Base-by-base conservation (phyloP, 2,329 filamentous ascomycete species). In the Leptodontidium sp. region DNA sequence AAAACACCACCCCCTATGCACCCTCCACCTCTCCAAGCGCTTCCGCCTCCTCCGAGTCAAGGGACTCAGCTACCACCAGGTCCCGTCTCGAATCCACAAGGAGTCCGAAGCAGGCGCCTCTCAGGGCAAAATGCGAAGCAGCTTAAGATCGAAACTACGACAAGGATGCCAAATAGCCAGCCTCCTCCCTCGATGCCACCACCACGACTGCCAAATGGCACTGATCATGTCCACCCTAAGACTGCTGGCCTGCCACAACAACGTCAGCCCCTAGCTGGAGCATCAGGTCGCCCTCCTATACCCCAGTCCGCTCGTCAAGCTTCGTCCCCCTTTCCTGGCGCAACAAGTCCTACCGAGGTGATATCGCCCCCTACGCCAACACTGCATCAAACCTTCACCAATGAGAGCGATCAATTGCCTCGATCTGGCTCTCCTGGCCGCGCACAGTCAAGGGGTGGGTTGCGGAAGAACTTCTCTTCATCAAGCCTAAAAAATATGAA, bases 71-170 rank as follows among this genome's bases (percentile, higher is more conserved):
- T 81, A 83, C 14, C 76, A 84, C 47, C 84, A 83, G 1, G 82
- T 84, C 62, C 75, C 84, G 43, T 67, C 26, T 52, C 61, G 47
- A 73, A 75, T 14, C 74, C 79, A 26, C 80, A 79, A 67, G 85
- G 89, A 50, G 92, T 97, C 63, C 87, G 93, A 64, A 93, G 87
- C 74, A 87, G 94, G 69, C 88, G 94, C 70, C 82, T 97, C 40
- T 97, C 94, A 3, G 92, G 91, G 8, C 90, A 93, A 74, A 93
- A 93, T 75, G 83, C 87, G 15, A 94, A 92, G 78, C 92, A 94
- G 76, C 83, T 98, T 62, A 97, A 94, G 81, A 98, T 98, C 66
- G 93, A 98, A 79, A 98, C 94, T 3, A 66, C 74, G n/a, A 58
- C 68, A 11, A 75, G 68, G 57, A 50, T 68, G 12, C 52, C 70